A percentile compares a stretch with the other conserved stretches of the same genome.
Evolutionary conservation across 1,139 yeast genomes (phyloP).

Genomic region (Geotrichum candidum): DNA sequence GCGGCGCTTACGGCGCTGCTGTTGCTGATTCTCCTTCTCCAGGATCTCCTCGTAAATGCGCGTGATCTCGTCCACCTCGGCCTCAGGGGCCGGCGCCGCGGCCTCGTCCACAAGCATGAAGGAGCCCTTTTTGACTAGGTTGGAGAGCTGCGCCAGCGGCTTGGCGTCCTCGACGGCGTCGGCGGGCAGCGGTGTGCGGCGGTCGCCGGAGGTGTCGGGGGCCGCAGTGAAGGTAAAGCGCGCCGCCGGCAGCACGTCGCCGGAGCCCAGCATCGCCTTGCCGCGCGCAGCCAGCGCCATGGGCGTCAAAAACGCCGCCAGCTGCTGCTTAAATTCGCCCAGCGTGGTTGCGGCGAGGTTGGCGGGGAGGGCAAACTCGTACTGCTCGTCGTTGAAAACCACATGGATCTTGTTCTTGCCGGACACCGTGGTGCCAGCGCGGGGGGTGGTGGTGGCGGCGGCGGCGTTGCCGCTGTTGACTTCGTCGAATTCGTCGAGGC

Average conservation of each 20-base stretch:
- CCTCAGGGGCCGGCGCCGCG: slow-evolving; percentile 7
- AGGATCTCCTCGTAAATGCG: neutral
- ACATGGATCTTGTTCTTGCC: neutral
- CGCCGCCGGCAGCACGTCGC: neutral
- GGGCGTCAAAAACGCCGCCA: slow-evolving; percentile 1
- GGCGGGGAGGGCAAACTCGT: neutral
- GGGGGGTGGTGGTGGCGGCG: neutral
- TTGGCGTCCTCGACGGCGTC: neutral
- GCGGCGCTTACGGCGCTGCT: slow-evolving; percentile 11
- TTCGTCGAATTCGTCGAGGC: neutral
- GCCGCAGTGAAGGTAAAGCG: neutral
- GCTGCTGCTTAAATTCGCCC: neutral
- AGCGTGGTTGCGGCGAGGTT: neutral
- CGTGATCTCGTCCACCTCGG: slow-evolving; percentile 4
- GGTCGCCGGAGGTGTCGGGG: neutral
- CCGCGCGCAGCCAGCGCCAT: slow-evolving; percentile 1
- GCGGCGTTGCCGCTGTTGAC: neutral
- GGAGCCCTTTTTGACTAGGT: neutral
- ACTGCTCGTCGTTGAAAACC: neutral
- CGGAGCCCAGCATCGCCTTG: neutral
- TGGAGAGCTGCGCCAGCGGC: neutral
- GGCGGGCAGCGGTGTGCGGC: neutral
- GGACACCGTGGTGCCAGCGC: neutral
- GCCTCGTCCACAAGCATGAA: slow-evolving; percentile 38
- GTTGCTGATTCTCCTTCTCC: slow-evolving; percentile 19